Evolutionary conservation across 2,329 filamentous ascomycete genomes (phyloP), one percentile per base, ranked within the genome.

Genomic region (Bipolaris bicolor): DNA sequence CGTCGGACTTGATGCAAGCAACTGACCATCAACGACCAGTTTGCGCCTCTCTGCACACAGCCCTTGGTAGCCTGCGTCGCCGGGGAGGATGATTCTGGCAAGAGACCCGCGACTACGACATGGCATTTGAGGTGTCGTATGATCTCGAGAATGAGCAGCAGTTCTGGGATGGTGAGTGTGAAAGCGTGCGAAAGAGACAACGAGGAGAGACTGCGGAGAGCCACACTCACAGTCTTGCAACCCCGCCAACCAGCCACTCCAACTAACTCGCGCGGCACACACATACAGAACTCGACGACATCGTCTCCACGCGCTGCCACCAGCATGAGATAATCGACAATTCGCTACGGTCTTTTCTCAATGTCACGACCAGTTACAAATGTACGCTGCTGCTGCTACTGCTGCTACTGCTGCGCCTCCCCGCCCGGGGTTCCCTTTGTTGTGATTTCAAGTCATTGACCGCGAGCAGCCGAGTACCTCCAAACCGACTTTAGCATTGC

Each of bases 291-390:
- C 83, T 90, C 70, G 84, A 90, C 70, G 82, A 85, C 58, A 88
- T 90, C 68, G 80, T 90, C 62, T 83, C 83, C 52, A 79, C 80
- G 51, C 79, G 80, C 67, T 88, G 85, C 76, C 79, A 82, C 52
- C 83, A 83, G 56, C 84, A 89, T 76, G 84, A 87, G 68, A 78
- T 82, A 57, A 90, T 98, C 76, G 95, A 99, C 79, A 88, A 97
- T 76, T 86, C 89, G 60, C 82, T 99, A 65, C 90, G 95, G 66
- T 84, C 86, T 41, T 99, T 93, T 84, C 83, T 99, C 57, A 85
- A 87, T 63, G 85, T 97, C 66, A 89, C 91, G 34, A 87, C 90
- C 18, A 85, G 81, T 60, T 90, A 90, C 74, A 90, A 89, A 79
- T 80, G 85, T 87, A 75, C n/a, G 69, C 49, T 41, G 39, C 20